These are phyloP conservation scores for Porpolomopsis calyptriformis DNA, from an alignment of 768 basidiomycete species.

Conservation along the genomic window DNA sequence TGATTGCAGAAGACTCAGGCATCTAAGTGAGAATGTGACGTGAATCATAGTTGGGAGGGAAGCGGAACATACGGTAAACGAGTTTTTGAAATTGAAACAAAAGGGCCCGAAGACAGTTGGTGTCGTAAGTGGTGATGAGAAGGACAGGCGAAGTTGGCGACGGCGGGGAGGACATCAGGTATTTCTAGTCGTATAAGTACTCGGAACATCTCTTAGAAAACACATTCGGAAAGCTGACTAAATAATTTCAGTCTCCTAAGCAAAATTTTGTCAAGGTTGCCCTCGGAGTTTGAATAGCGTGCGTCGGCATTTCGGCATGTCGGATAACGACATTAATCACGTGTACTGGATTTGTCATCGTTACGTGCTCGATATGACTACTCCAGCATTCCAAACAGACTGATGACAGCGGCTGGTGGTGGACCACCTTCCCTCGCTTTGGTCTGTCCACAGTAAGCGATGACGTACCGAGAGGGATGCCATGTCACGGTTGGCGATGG, in stretches of 20 bases:
- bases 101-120: not conserved
- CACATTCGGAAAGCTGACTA: not conserved
- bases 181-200: too few species aligned
- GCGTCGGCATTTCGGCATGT: too few species aligned
- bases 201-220: too few species aligned
- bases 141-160: not conserved
- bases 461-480: slow-evolving; percentile 75
- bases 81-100: not conserved
- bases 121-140: not conserved
- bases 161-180: not conserved
- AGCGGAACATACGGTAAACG: too few species aligned
- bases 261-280: too few species aligned
- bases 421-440: slow-evolving; percentile 55
- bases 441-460: slow-evolving; percentile 75
- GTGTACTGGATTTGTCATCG: not conserved
- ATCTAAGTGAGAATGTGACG: too few species aligned
- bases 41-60: too few species aligned
- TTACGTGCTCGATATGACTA: not conserved
- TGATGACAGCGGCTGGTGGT: slow-evolving; percentile 56
- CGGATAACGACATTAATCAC: not conserved
- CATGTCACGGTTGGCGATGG: slow-evolving; percentile 68
- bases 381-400: slow-evolving; percentile 37
- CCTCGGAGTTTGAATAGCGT: too few species aligned
- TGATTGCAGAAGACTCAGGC: too few species aligned
- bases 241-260: too few species aligned